Base-by-base conservation (phyloP, 2,329 filamentous ascomycete genomes). In the Harringtonia lauricola region DNA sequence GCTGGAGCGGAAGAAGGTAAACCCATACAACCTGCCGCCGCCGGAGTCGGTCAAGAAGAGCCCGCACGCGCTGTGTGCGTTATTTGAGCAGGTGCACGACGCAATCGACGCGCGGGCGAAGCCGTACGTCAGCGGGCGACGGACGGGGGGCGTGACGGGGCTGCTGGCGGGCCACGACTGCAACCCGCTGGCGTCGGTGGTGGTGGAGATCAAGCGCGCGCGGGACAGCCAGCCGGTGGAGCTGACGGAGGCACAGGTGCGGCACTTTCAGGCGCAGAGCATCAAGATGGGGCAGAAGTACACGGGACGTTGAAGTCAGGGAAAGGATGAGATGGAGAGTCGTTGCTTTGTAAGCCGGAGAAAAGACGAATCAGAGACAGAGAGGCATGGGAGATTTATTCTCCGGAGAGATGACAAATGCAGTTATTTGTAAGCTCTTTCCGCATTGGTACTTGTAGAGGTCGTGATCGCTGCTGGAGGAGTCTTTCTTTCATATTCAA, bases 101-200 rank as follows among this genome's bases (percentile, higher is more conserved):
- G 41, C 41, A n/a, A 35, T 47, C 8, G 41, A 47, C 21, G 37
- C 24, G 7, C 45, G 45, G 13, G 34, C n/a, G 3, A 18, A 37
- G 31, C 28, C 21, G 13, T n/a, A 30, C 22, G 22, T 30, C n/a
- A n/a, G n/a, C n/a, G n/a, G n/a, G n/a, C n/a, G n/a, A n/a, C n/a
- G n/a, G n/a, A n/a, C n/a, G n/a, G n/a, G n/a, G 26, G 22, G 21
- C 12, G 15, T n/a, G 7, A 21, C 22, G 6, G 14, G 19, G 19
- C 30, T 34, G 6, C 29, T 39, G 30, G n/a, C 18, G 7, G 33
- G 37, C 8, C 45, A 47, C 41, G 37, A 43, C 22, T 47, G 45
- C 41, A 47, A 47, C 38, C 45, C 45, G 24, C 41, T 47, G 30
- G 38, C 19, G 2, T 28, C 37, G 4, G 42, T 47, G 36, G 40